Percentiles rank a stretch among this genome's conserved stretches.
phyloP scores from a whole-genome alignment of 331 rosid species.

The Acacia concinna region DNA sequence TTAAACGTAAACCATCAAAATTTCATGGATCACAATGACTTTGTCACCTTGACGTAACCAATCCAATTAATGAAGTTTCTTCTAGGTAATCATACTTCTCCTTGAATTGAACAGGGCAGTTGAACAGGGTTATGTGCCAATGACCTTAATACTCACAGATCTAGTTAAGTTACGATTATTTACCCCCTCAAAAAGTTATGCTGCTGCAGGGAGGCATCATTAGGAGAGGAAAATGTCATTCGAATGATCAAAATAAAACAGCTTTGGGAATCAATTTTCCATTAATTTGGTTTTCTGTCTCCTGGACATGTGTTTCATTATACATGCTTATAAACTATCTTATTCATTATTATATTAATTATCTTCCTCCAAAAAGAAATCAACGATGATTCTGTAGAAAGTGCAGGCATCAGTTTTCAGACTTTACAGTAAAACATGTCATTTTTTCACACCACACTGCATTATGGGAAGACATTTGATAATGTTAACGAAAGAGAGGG shows the following conservation, averaged over 20 bases:
- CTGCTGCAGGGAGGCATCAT: background rate
- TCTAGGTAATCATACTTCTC: background rate
- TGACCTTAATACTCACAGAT: background rate
- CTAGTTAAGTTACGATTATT: background rate
- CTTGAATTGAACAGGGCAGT: background rate
- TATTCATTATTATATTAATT: background rate
- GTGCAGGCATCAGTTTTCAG: background rate
- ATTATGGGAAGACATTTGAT: background rate
- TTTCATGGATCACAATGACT: background rate
- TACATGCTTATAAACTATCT: background rate
- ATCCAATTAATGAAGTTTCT: background rate
- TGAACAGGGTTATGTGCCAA: background rate
- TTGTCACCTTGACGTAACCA: background rate
- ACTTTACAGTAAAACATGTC: background rate
- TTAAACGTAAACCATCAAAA: background rate
- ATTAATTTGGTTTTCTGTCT: background rate
- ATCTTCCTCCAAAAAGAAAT: background rate
- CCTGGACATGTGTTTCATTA: background rate
- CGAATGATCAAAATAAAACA: background rate
- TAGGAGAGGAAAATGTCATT: background rate
- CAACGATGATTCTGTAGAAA: background rate
- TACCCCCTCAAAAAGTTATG: background rate
- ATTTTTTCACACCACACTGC: background rate
- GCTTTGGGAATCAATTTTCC: background rate
- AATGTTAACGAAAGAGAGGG: background rate